Evolutionary conservation across 2,329 filamentous ascomycete genomes (phyloP).

Genomic region (Microcyclospora pomicola): DNA sequence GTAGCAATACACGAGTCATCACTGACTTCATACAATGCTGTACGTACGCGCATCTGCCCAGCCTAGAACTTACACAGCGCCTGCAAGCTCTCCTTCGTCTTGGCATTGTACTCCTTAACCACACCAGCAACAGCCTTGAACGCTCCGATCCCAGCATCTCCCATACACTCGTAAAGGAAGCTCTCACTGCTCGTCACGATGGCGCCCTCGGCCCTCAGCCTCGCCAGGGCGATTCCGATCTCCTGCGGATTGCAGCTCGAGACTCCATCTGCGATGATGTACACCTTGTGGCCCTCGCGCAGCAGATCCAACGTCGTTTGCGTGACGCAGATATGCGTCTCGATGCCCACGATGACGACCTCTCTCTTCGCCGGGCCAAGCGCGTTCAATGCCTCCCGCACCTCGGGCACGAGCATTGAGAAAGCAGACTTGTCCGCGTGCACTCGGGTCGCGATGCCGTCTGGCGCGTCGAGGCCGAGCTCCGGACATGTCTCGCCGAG

Average conservation of each 20-base stretch:
- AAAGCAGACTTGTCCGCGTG: constrained; percentile 79
- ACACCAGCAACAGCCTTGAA: constrained; percentile 62
- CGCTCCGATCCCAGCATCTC: constrained; percentile 58
- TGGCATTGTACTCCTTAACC: constrained; percentile 61
- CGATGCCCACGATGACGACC: constrained; percentile 77
- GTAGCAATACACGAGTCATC: too few species aligned
- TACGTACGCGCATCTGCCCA: too few species aligned
- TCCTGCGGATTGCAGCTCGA: constrained; percentile 77
- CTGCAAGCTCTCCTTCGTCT: constrained; percentile 56
- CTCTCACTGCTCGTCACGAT: constrained; percentile 78
- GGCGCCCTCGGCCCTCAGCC: constrained; percentile 63
- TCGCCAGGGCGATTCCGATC: constrained; percentile 60
- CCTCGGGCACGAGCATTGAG: constrained; percentile 66
- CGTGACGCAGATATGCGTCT: constrained; percentile 86
- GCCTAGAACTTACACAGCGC: constrained; percentile 47
- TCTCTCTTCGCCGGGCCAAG: constrained; percentile 35
- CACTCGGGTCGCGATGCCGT: constrained; percentile 39
- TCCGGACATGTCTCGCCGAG: constrained; percentile 70
- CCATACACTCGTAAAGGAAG: constrained; percentile 77
- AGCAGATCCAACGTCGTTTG: constrained; percentile 81
- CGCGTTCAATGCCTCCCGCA: constrained; percentile 35
- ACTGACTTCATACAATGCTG: too few species aligned
- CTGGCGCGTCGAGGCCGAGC: constrained; percentile 40
- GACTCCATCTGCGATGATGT: constrained; percentile 78
- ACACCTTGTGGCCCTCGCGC: constrained; percentile 62